phyloP scores from a whole-genome alignment of 2,329 filamentous ascomycete genomes.

The Claviceps capensis region DNA sequence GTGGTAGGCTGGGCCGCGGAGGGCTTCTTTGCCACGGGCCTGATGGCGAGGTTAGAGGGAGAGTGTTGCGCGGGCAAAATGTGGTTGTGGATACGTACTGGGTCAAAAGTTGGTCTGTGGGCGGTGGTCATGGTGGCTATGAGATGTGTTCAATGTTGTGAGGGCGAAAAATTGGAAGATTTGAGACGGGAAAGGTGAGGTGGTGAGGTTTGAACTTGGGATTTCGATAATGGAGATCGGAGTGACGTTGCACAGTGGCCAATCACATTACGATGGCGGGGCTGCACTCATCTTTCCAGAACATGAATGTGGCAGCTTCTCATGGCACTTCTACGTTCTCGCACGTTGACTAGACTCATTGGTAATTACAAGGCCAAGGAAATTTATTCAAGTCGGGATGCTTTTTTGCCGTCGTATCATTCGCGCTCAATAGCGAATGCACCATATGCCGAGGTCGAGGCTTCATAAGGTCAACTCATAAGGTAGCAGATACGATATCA shows the following conservation, averaged over 20 bases:
- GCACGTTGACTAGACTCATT: no score
- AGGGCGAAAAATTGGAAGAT: neutral
- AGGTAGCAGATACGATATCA: no score
- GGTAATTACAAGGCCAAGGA: no score
- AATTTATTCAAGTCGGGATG: no score
- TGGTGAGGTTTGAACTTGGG: neutral
- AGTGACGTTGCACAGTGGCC: neutral
- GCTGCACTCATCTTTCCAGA: neutral
- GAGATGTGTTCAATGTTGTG: neutral
- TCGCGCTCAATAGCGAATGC: no score
- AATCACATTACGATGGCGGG: neutral
- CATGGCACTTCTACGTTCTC: no score
- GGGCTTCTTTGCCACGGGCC: slow-evolving; percentile 89
- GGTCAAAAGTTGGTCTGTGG: slow-evolving; percentile 89
- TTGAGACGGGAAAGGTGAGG: neutral
- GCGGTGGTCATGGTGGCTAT: slow-evolving; percentile 44
- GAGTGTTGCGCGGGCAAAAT: neutral
- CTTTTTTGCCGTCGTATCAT: no score
- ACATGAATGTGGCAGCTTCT: neutral
- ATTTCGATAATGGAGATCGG: neutral
- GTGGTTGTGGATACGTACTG: slow-evolving; percentile 38
- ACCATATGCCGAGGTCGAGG: no score
- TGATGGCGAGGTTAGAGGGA: slow-evolving; percentile 23
- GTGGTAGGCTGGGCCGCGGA: slow-evolving; percentile 87
- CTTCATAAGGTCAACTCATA: no score